A percentile compares a stretch with the other conserved stretches of the same genome.
Conservation (phyloP, 2,329 filamentous ascomycete genomes). For the Penicillium sp. region DNA sequence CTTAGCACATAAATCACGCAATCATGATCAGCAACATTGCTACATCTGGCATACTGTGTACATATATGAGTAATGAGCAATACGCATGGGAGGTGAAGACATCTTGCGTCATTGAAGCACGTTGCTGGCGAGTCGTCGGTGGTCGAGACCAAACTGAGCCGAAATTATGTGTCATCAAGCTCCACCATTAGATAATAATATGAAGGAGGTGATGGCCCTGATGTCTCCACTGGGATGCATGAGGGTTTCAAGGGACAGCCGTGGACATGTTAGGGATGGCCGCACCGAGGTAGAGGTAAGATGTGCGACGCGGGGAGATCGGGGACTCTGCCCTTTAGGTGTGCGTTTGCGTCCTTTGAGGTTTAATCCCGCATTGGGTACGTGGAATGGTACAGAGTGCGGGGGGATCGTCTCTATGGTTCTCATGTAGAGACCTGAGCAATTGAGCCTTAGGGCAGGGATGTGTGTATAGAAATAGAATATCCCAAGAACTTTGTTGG, state of each 20-base stretch:
- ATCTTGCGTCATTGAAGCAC: constrained; percentile 10
- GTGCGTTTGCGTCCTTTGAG: too few species aligned
- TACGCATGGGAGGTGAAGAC: not conserved
- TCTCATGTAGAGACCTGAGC: not conserved
- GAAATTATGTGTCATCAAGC: constrained; percentile 22
- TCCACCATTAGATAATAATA: constrained; percentile 20
- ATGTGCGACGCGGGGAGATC: not conserved
- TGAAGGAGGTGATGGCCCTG: not conserved
- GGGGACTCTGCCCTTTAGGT: not conserved
- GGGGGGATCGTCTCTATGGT: not conserved
- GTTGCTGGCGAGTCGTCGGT: constrained; percentile 6
- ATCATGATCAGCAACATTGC: not conserved
- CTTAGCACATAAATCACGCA: not conserved
- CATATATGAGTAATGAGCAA: too few species aligned
- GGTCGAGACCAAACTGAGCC: constrained; percentile 12
- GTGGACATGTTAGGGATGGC: too few species aligned
- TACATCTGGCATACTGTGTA: not conserved
- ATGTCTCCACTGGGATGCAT: constrained; percentile 2
- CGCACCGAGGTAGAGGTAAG: not conserved
- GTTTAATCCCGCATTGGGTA: not conserved
- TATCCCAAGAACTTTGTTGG: too few species aligned
- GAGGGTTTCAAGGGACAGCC: not conserved
- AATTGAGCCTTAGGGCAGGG: not conserved
- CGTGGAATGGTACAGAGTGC: not conserved
- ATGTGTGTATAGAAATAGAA: not conserved